phyloP scores from a whole-genome alignment of 2,329 filamentous ascomycete genomes.

The Colletotrichum sidae region DNA sequence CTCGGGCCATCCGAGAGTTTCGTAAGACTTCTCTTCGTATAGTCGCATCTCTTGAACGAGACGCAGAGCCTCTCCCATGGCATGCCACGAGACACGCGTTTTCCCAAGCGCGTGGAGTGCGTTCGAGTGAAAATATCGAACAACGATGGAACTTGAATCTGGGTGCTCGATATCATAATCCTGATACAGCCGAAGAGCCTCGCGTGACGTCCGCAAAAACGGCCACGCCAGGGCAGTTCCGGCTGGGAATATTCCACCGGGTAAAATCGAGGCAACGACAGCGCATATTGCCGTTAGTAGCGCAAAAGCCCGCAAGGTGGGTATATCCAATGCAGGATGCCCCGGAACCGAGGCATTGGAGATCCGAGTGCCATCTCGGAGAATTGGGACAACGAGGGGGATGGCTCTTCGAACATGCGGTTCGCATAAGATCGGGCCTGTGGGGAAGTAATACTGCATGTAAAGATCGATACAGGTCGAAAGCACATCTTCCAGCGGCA shows the following conservation, averaged over 20 bases:
- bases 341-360: background rate
- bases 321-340: background rate
- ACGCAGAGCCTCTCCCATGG: constrained; percentile 56
- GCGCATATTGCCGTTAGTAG: constrained; percentile 58
- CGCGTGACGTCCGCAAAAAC: constrained; percentile 53
- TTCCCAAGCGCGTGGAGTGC: constrained; percentile 57
- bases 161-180: constrained; percentile 56
- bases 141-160: constrained; percentile 54
- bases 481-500: constrained; percentile 14
- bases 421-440: constrained; percentile 23
- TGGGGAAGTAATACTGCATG: constrained; percentile 24
- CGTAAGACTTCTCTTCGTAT: constrained; percentile 52
- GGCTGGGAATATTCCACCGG: constrained; percentile 52
- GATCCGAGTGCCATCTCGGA: background rate
- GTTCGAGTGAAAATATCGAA: constrained; percentile 59
- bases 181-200: constrained; percentile 51
- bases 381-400: constrained; percentile 9
- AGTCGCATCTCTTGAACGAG: constrained; percentile 57
- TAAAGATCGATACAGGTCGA: constrained; percentile 22
- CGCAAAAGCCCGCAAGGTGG: constrained; percentile 46
- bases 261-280: constrained; percentile 55
- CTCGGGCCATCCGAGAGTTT: constrained; percentile 49
- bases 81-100: constrained; percentile 57
- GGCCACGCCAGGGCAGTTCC: constrained; percentile 50
- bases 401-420: constrained; percentile 3